Conservation (phyloP, 768 basidiomycete species). For the Suillus paluster region DNA sequence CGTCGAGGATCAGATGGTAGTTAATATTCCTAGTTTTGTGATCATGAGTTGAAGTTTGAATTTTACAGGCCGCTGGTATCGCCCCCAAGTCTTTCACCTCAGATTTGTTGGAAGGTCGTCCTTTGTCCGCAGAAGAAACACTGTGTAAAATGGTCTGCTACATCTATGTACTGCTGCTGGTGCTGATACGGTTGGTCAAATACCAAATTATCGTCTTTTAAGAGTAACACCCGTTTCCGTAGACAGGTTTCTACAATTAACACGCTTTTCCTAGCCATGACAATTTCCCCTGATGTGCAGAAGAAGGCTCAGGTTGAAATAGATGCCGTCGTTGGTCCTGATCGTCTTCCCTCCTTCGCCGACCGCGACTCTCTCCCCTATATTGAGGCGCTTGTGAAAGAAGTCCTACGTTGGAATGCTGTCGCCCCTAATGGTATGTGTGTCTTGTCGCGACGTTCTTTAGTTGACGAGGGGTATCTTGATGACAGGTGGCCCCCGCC, state of each 20-base stretch:
- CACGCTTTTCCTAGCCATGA: not conserved
- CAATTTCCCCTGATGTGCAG: constrained; percentile 44
- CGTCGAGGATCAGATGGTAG: constrained; percentile 65
- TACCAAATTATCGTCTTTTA: not conserved
- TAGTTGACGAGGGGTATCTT: constrained; percentile 37
- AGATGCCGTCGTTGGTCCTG: constrained; percentile 59
- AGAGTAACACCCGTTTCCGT: not conserved
- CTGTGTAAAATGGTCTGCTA: constrained; percentile 66
- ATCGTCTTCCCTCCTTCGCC: constrained; percentile 61
- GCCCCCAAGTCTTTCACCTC: constrained; percentile 57
- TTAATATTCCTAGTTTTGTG: not conserved
- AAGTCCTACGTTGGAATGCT: constrained; percentile 52
- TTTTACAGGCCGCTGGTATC: constrained; percentile 54
- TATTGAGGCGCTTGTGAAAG: constrained; percentile 61
- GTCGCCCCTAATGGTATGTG: constrained; percentile 46
- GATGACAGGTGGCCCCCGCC: constrained; percentile 44
- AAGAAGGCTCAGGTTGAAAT: constrained; percentile 68
- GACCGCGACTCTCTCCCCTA: constrained; percentile 65
- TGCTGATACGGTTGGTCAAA: not conserved
- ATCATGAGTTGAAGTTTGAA: not conserved
- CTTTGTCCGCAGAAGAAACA: constrained; percentile 56
- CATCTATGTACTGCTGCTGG: constrained; percentile 34
- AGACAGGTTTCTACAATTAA: constrained; percentile 18
- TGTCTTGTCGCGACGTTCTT: constrained; percentile 32
- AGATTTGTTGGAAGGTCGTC: constrained; percentile 55